Evolutionary conservation across 2,329 filamentous ascomycete genomes (phyloP).

Genomic region (Xylariaceae sp.): DNA sequence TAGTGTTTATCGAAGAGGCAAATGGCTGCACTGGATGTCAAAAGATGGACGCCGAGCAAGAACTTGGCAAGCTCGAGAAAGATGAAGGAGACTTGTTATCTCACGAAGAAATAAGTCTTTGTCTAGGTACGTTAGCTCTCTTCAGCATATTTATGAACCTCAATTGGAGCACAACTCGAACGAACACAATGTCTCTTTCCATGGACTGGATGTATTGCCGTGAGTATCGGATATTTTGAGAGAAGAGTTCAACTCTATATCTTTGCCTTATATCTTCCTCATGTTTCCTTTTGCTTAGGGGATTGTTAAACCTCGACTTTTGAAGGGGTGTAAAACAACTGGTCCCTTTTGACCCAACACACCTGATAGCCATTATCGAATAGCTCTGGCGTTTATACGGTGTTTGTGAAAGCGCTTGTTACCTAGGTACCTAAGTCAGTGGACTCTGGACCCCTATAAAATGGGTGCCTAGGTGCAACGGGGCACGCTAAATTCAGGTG

Average conservation of each 20-base stretch:
- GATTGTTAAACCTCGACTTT: no score
- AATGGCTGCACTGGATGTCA: slow-evolving; percentile 35
- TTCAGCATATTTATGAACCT: not conserved
- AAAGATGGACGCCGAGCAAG: slow-evolving; percentile 37
- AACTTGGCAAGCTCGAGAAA: slow-evolving; percentile 2
- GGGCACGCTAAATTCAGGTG: not conserved
- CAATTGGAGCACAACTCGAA: no score
- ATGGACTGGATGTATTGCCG: no score
- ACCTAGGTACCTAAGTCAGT: not conserved
- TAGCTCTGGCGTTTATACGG: no score
- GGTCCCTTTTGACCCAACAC: no score
- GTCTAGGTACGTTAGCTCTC: slow-evolving; percentile 15
- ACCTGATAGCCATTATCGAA: no score
- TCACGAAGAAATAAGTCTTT: not conserved
- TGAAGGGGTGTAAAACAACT: no score
- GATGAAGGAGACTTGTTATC: not conserved
- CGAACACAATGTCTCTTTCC: no score
- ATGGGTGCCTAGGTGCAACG: not conserved
- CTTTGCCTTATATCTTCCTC: no score
- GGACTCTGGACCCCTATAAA: not conserved
- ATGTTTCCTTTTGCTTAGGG: no score
- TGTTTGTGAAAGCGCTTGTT: not conserved
- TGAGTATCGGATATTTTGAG: no score
- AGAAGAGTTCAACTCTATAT: no score
- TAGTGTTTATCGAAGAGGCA: slow-evolving; percentile 19